These are phyloP conservation scores for Sophora flavescens DNA, from an alignment of 306 rosid genomes.

Conservation along the genomic window DNA sequence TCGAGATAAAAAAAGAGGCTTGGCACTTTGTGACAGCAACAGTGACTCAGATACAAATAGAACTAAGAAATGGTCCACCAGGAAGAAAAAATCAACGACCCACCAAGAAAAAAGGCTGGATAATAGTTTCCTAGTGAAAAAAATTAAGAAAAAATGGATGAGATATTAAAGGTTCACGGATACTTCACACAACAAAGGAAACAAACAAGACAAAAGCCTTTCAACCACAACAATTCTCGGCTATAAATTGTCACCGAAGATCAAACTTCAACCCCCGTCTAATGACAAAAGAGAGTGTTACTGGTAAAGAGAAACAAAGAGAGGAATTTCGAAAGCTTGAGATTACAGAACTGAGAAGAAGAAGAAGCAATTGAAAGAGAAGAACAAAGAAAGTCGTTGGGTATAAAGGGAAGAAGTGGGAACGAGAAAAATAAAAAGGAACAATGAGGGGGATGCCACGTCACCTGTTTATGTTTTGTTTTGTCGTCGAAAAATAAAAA, in stretches of 20 bases:
- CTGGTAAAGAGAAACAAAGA: background rate
- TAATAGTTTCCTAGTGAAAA: background rate
- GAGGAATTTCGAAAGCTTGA: constrained; percentile 15
- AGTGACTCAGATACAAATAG: background rate
- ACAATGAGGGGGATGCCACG: constrained; percentile 48
- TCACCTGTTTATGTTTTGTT: constrained; percentile 46
- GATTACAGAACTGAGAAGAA: background rate
- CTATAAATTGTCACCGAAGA: constrained; percentile 1
- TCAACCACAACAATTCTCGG: background rate
- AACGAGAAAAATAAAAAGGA: constrained; percentile 40
- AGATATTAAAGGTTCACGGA: background rate
- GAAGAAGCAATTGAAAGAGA: background rate
- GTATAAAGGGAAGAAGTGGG: constrained; percentile 37
- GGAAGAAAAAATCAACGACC: background rate
- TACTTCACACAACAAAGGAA: background rate
- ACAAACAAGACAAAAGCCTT: constrained; percentile 14
- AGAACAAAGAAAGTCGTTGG: constrained; percentile 21
- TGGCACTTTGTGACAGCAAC: background rate
- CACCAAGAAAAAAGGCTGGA: constrained; percentile 18
- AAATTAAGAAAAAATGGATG: background rate
- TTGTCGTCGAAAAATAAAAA: background rate
- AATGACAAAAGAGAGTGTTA: background rate
- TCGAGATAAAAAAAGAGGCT: background rate
- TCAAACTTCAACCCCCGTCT: background rate
- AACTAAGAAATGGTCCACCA: background rate